Base-by-base conservation (phyloP, 2,329 filamentous ascomycete genomes). In the Xylaria sp. region DNA sequence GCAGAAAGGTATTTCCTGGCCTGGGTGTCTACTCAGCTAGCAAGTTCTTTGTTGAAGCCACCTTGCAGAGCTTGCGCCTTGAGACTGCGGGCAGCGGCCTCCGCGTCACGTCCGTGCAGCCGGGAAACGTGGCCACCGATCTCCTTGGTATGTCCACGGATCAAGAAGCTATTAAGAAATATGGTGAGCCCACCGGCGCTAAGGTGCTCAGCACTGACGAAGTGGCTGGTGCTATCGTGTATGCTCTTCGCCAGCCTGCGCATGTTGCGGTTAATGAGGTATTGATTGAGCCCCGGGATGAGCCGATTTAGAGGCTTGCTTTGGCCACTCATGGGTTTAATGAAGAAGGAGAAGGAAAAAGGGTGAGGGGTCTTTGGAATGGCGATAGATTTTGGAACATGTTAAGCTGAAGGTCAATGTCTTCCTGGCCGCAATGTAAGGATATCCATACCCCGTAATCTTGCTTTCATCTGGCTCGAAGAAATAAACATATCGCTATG, bases 1-100 rank as follows among this genome's bases (percentile, higher is more conserved):
- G 92, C 0, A 89, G 92, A 65, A 94, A 94, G 79, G 91, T 93
- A 7, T 94, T 94, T 82, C 91, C 92, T 0, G 92, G 92, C 0
- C 82, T 94, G 13, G 92, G 92, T 61, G 92, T 95, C 42, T 95
- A 95, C 84, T 93, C 91, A 0, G 92, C 91, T 31, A 91, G 88
- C 80, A 95, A 95, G 78, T 93, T 94, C 85, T 95, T 95, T 77
- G 91, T 95, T 63, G 92, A 95, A 78, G 92, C 91, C 0, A 92
- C 92, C 0, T 84, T 95, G n/a, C 92, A 94, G 79, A 85, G 85
- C 38, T 80, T 95, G 72, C 88, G 92, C 9, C 80, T 94, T 7
- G 92, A 95, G 83, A 94, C 92, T 0, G 92, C 90, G 0, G 91
- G 91, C 0, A 87, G 87, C 0, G 92, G 92, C 0, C 80, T 95